phyloP scores from a whole-genome alignment of 148 eudicot species.

The Pouteria glomerata region DNA sequence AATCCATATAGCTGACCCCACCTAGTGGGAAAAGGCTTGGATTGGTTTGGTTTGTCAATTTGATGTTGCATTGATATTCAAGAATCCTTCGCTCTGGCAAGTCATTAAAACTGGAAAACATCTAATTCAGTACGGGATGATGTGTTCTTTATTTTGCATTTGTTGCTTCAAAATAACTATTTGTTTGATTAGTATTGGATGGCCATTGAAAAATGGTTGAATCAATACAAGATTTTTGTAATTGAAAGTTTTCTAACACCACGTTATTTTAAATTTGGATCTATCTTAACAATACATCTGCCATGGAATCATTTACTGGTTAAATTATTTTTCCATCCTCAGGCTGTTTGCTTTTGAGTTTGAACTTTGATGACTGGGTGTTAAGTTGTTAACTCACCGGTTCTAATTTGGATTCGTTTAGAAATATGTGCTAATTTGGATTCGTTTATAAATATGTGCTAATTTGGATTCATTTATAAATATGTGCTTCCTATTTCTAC shows the following conservation, averaged over 20 bases:
- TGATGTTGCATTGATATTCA: too few species aligned
- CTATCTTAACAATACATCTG: background rate
- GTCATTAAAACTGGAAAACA: too few species aligned
- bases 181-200: background rate
- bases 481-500: background rate
- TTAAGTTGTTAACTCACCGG: slow-evolving; percentile 5
- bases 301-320: background rate
- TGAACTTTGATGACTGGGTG: background rate
- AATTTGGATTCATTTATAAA: background rate
- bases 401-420: background rate
- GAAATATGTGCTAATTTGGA: background rate
- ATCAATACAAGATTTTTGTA: background rate
- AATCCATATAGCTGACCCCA: too few species aligned
- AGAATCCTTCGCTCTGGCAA: too few species aligned
- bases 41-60: too few species aligned
- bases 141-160: too few species aligned
- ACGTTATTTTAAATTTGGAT: background rate
- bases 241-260: background rate
- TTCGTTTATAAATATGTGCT: background rate
- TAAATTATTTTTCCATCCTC: background rate
- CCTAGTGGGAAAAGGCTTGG: too few species aligned
- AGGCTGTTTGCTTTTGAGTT: background rate
- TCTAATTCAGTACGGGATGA: too few species aligned
- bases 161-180: background rate
- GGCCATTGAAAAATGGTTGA: background rate